These are phyloP conservation scores for Aspergillus novofumigatus DNA, from an alignment of 2,329 filamentous ascomycete species.

Conservation along the genomic window DNA sequence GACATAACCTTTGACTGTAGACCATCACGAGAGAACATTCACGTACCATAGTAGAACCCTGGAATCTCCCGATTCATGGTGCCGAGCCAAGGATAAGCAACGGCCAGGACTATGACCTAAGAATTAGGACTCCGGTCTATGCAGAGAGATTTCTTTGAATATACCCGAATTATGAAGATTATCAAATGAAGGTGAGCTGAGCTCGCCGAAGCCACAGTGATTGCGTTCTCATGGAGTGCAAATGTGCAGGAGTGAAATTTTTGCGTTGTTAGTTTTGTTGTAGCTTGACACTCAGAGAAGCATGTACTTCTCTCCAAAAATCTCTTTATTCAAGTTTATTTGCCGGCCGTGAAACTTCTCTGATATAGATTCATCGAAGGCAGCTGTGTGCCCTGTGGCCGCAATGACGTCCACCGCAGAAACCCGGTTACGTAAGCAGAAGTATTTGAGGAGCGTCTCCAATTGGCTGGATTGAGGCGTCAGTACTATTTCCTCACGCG, in stretches of 20 bases:
- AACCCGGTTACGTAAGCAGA: not conserved
- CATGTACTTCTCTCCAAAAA: not conserved
- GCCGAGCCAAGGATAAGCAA: not conserved
- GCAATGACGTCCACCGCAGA: not conserved
- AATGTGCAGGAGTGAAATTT: not conserved
- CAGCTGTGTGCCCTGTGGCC: not conserved
- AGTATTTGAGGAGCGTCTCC: not conserved
- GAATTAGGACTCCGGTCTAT: not conserved
- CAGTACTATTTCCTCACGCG: not conserved
- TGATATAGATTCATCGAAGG: not conserved
- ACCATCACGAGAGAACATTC: not conserved
- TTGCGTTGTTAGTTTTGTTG: not conserved
- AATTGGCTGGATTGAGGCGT: not conserved
- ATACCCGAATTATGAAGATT: not conserved
- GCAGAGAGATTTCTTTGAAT: not conserved
- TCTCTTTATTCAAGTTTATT: not conserved
- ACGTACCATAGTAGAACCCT: conserved; percentile 32
- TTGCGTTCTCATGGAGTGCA: not conserved
- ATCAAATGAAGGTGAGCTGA: not conserved
- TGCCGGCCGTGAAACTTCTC: not conserved
- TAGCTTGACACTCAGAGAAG: not conserved
- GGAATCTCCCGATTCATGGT: conserved; percentile 30
- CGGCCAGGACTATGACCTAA: not conserved
- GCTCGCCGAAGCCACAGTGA: not conserved
- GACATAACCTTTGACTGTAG: not conserved